Evolutionary conservation across 257 asterid genomes (phyloP).

Genomic region (Solanum neorickii): DNA sequence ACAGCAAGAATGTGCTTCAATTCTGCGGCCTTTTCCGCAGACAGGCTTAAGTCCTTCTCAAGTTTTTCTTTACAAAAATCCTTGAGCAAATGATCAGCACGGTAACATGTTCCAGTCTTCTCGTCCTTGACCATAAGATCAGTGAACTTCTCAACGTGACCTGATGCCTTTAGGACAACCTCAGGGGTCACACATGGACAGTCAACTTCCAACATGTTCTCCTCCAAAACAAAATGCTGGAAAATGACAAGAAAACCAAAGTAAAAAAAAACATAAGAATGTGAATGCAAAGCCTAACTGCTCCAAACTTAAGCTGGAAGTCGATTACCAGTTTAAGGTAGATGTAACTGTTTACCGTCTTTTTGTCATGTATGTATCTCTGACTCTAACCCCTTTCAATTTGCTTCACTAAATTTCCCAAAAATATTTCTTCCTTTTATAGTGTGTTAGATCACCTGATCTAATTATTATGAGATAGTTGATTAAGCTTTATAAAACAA

Average conservation of each 20-base stretch:
- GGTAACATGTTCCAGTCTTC: constrained; percentile 21
- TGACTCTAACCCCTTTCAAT: background rate
- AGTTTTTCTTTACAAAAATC: constrained; percentile 23
- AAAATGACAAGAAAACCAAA: background rate
- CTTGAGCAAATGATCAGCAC: constrained; percentile 30
- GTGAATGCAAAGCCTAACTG: background rate
- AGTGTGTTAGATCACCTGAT: background rate
- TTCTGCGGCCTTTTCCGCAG: constrained; percentile 18
- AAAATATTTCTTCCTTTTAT: background rate
- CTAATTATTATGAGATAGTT: background rate
- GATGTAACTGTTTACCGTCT: background rate
- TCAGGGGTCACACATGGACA: constrained; percentile 26
- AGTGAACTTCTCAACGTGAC: constrained; percentile 22
- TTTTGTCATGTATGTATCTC: background rate
- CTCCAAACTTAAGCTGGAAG: background rate
- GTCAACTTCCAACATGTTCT: constrained; percentile 24
- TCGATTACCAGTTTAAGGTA: background rate
- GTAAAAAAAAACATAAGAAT: background rate
- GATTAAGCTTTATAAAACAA: background rate
- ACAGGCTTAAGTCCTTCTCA: constrained; percentile 16
- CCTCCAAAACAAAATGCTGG: constrained; percentile 27
- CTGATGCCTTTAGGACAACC: constrained; percentile 21
- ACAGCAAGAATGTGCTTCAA: constrained; percentile 22
- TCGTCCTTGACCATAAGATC: constrained; percentile 31
- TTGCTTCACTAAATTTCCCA: background rate